Base-by-base conservation (phyloP, 2,329 filamentous ascomycete genomes). In the Paraconiothyrium brasiliense region DNA sequence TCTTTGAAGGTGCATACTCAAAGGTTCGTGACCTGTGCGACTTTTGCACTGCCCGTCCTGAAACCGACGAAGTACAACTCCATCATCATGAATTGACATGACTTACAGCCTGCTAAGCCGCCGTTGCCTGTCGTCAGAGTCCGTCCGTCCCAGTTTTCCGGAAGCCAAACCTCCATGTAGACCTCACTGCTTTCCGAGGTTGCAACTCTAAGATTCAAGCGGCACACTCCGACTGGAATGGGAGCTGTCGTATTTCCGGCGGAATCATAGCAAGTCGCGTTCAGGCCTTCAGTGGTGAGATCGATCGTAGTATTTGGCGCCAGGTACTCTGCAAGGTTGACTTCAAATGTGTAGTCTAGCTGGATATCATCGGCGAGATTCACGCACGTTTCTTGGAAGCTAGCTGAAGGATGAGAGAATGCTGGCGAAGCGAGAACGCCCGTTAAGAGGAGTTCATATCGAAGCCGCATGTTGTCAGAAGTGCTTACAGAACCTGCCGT, bases 131-230 rank as follows among this genome's bases (percentile, higher is more conserved):
- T 73, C 32, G 67, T 70, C 50, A 79, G 57, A 57, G 76, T 74
- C 16, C 78, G 67, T 2, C 77, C 76, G 32, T 70, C 75, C 77
- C 78, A 79, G 22, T 75, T 74, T 10, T 69, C 68, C 7, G 79
- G 79, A 27, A 81, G 66, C 79, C 79, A 81, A 11, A 74, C 73
- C 65, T 81, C 79, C 54, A 78, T 65, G 13, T 66, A 70, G 30
- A 79, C 75, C 16, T 72, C 75, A 44, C 71, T 76, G 35, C 67
- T 63, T 20, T 70, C 61, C 13, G 69, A 70, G 2, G 77, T 79
- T 47, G 68, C 62, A 13, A 77, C 73, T 35, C 74, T 69, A 49
- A 78, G 67, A 7, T 69, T 67, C 9, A 79, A 61, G 3, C 78
- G 70, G 61, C 78, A 79, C 8, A 78, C 54, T 55, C 78, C 71